A percentile compares a stretch with the other conserved stretches of the same genome.
phyloP scores from a whole-genome alignment of 495 filamentous ascomycete species.

The Aspergillus cavernicola region DNA sequence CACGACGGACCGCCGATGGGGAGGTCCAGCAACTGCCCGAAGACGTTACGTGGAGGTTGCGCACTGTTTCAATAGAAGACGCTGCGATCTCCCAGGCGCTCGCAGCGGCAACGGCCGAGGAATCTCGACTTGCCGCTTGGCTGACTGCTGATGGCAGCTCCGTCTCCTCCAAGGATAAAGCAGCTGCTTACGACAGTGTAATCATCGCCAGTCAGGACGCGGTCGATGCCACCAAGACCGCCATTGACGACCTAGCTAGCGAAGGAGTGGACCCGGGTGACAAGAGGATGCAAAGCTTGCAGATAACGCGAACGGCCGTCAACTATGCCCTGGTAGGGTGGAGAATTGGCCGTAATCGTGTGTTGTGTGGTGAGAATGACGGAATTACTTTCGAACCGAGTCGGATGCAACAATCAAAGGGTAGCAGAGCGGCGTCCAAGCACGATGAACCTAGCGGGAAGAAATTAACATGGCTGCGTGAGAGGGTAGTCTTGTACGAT shows the following conservation, averaged over 20 bases:
- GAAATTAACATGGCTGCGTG: conserved; percentile 76
- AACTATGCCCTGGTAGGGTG: conserved; percentile 91
- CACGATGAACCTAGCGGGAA: conserved; percentile 59
- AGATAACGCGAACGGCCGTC: conserved; percentile 87
- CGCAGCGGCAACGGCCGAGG: conserved; percentile 51
- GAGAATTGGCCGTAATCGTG: conserved; percentile 89
- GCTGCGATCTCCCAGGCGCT: conserved; percentile 82
- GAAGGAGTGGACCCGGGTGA: conserved; percentile 87
- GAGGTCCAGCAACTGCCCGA: conserved; percentile 59
- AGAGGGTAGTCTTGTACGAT: conserved; percentile 90
- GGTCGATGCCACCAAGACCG: conserved; percentile 85
- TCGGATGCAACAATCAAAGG: conserved; percentile 44
- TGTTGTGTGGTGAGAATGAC: conserved; percentile 75
- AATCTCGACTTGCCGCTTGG: conserved; percentile 49
- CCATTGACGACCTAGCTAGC: conserved; percentile 80
- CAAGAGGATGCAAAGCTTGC: conserved; percentile 83
- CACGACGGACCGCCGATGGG: conserved; percentile 48
- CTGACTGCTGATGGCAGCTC: conserved; percentile 37
- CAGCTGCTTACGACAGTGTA: conserved; percentile 86
- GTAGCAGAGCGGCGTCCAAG: conserved; percentile 47
- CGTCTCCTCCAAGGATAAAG: conserved; percentile 49
- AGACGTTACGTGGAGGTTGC: conserved; percentile 81
- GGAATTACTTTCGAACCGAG: conserved; percentile 61
- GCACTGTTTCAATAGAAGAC: conserved; percentile 86
- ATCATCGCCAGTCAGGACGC: conserved; percentile 90